Conservation (phyloP, 2,329 filamentous ascomycete species). For the Blastomyces parvus region DNA sequence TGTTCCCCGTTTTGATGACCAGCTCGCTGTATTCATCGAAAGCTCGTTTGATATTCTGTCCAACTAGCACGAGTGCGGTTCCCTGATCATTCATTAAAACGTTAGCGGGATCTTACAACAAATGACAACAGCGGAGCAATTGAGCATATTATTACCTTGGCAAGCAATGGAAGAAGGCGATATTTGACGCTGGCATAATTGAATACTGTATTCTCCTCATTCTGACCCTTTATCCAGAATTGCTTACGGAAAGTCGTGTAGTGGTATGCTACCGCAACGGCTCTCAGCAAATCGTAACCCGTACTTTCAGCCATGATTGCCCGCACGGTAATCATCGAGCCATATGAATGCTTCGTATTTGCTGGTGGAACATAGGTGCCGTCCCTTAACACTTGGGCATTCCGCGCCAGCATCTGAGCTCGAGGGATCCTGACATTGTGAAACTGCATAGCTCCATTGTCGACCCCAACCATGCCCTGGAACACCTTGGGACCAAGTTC, state of each 20-base stretch:
- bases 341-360: conserved; percentile 27
- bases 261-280: conserved; percentile 28
- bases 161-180: conserved; percentile 18
- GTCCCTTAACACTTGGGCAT: conserved; percentile 23
- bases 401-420: conserved; percentile 24
- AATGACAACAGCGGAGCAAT: background rate
- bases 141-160: conserved; percentile 11
- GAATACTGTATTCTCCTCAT: conserved; percentile 17
- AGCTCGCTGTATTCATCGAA: conserved; percentile 17
- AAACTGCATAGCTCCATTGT: conserved; percentile 29
- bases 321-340: conserved; percentile 27
- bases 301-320: conserved; percentile 22
- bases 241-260: conserved; percentile 21
- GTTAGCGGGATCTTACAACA: background rate
- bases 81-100: conserved; percentile 6
- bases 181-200: conserved; percentile 20
- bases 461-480: conserved; percentile 18
- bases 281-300: conserved; percentile 24
- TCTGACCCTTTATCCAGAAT: conserved; percentile 11
- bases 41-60: conserved; percentile 18
- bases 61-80: conserved; percentile 17
- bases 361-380: conserved; percentile 24
- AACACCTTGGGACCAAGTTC: conserved; percentile 24
- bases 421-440: conserved; percentile 27
- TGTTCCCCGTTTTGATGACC: conserved; percentile 18